A percentile compares a stretch with the other conserved stretches of the same genome.
Conservation (phyloP, 306 rosid genomes). For the Citrullus amarus region DNA sequence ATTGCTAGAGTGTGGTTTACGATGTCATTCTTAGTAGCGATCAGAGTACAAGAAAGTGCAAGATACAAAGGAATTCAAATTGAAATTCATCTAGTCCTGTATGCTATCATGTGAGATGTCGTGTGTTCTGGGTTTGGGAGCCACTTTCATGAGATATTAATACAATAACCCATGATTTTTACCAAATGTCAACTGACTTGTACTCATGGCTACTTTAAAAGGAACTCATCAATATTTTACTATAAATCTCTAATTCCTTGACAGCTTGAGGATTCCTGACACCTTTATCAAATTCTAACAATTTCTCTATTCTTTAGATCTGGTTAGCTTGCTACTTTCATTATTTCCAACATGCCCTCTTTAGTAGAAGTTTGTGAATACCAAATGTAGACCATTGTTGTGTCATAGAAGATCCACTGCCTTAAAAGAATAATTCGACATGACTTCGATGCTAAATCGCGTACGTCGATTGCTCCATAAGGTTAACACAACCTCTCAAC, state of each 20-base stretch:
- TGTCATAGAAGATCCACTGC: too few species aligned
- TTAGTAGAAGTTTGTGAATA: slow-evolving; percentile 23
- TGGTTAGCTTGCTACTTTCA: slow-evolving; percentile 44
- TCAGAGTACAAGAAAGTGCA: background rate
- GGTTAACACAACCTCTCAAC: too few species aligned
- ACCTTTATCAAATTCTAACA: background rate
- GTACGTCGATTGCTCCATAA: too few species aligned
- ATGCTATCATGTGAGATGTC: background rate
- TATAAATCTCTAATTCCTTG: background rate
- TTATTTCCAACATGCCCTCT: slow-evolving; percentile 29
- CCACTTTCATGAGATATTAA: background rate
- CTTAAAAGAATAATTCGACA: too few species aligned
- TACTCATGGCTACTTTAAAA: too few species aligned
- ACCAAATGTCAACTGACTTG: too few species aligned
- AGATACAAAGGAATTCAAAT: background rate
- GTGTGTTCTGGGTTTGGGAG: background rate
- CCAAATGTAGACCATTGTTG: too few species aligned
- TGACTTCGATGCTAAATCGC: too few species aligned
- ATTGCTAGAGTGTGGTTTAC: too few species aligned
- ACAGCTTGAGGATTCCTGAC: background rate
- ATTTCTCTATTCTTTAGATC: slow-evolving; percentile 30
- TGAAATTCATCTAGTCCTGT: background rate
- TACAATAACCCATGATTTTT: background rate
- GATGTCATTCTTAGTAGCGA: too few species aligned
- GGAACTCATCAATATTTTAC: background rate